Base-by-base conservation (phyloP, 352 stramenopile genomes). In the Globisporangium rhizosaccharum region DNA sequence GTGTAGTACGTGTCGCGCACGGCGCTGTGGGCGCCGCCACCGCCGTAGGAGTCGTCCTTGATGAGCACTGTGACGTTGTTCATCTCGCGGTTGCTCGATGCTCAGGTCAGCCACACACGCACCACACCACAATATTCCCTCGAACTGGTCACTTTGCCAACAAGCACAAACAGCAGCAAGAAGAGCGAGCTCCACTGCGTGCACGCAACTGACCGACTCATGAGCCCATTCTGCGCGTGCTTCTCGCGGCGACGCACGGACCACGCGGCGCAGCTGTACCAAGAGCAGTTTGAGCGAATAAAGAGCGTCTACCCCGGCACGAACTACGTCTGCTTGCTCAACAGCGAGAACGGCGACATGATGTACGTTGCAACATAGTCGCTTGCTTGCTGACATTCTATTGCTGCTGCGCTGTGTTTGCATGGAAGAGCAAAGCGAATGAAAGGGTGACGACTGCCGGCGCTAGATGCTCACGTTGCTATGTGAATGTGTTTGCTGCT, bases 21-120 rank as follows among this genome's bases (percentile, higher is more conserved):
- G 53, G 77, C 81, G 68, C 82, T 76, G 73, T 85, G 77, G 46
- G 61, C 25, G 62, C 83, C 87, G 49, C 87, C 87, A 59, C 85
- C 87, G 64, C 85, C 85, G 58, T 83, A 79, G 47, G 87, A 91
- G 72, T 96, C 87, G 75, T 94, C 85, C 69, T 94, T 91, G 70
- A 96, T 58, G 56, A 90, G 72, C 47, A 23, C 23, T 23, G 56
- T 46, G 48, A 93, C 68, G 53, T 75, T 70, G 69, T 83, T 88
- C 72, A 92, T 86, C 68, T 87, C 79, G 58, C 85, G 23, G 23
- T 23, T 23, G 23, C 0, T 23, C 23, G 23, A 23, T 23, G 23
- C 23, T 23, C 23, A 23, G 23, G 23, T 23, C 23, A 23, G 23
- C 23, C 23, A 23, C 23, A 23, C 23, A 23, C 23, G 23, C 23